phyloP scores from a whole-genome alignment of 352 stramenopile species.

The Pythium sukuiense region DNA sequence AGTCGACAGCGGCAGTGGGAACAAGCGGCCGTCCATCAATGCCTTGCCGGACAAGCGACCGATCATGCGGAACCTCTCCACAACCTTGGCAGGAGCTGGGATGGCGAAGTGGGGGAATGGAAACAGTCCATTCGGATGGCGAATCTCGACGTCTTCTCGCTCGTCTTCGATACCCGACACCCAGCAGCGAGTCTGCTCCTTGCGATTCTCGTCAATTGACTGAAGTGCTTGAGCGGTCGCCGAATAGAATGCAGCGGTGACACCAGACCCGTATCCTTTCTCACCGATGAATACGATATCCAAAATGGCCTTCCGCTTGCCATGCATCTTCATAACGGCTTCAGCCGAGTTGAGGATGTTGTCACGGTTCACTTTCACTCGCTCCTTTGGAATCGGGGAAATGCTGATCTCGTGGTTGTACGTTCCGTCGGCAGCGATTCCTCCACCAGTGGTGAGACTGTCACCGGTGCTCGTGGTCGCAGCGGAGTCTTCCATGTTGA shows the following conservation, averaged over 20 bases:
- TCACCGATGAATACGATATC: slow-evolving; percentile 86
- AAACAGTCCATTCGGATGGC: slow-evolving; percentile 79
- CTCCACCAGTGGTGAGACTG: slow-evolving; percentile 26
- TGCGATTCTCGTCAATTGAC: slow-evolving; percentile 45
- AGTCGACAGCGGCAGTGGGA: slow-evolving; percentile 67
- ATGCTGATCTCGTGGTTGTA: slow-evolving; percentile 84
- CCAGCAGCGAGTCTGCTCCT: slow-evolving; percentile 46
- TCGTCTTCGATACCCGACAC: slow-evolving; percentile 49
- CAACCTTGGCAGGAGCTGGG: slow-evolving; percentile 28
- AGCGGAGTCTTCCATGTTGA: slow-evolving; percentile 52
- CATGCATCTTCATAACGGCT: slow-evolving; percentile 84
- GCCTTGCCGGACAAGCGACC: slow-evolving; percentile 78
- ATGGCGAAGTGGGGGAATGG: slow-evolving; percentile 49
- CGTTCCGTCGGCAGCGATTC: slow-evolving; percentile 36
- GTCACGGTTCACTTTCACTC: slow-evolving; percentile 76
- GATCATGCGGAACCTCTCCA: slow-evolving; percentile 82
- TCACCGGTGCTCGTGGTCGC: slow-evolving; percentile 13
- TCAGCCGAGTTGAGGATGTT: slow-evolving; percentile 79
- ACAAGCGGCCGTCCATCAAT: slow-evolving; percentile 77
- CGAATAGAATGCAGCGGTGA: slow-evolving; percentile 86
- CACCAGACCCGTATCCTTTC: slow-evolving; percentile 82
- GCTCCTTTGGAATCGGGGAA: slow-evolving; percentile 81
- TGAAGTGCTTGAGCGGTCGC: slow-evolving; percentile 71
- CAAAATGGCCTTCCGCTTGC: slow-evolving; percentile 77
- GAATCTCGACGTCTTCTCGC: slow-evolving; percentile 51